Evolutionary conservation across 805 yeast genomes (phyloP).

Genomic region (Nakazawaea laoshanensis): DNA sequence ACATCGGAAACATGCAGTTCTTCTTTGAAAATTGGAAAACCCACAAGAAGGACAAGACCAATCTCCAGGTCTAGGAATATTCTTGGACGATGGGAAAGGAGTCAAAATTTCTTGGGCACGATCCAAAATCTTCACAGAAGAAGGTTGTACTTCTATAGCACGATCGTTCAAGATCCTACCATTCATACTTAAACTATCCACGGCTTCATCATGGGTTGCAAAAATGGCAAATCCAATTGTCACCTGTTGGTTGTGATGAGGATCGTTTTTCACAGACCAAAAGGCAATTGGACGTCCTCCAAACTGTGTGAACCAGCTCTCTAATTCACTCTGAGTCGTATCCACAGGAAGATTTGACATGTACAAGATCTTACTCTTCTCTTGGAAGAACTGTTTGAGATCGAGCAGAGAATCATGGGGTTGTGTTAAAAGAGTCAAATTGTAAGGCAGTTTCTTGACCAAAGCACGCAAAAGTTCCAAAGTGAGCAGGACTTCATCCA

Average conservation of each 20-base stretch:
- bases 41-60: constrained; percentile 99
- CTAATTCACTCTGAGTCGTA: constrained; percentile 85
- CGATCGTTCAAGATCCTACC: constrained; percentile 69
- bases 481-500: constrained; percentile 36
- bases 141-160: constrained; percentile 80
- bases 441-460: constrained; percentile 38
- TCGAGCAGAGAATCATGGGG: constrained; percentile 80
- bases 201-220: constrained; percentile 78
- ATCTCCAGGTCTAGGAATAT: constrained; percentile 92
- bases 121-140: constrained; percentile 69
- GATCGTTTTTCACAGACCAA: constrained; percentile 62
- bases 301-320: constrained; percentile 83
- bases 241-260: constrained; percentile 26
- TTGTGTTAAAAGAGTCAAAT: constrained; percentile 47
- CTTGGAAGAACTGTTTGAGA: constrained; percentile 54
- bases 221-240: constrained; percentile 81
- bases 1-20: constrained; percentile 91
- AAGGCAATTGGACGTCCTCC: constrained; percentile 84
- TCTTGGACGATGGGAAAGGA: constrained; percentile 77
- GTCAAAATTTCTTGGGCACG: constrained; percentile 74
- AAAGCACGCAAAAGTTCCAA: constrained; percentile 37
- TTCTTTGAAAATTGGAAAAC: constrained; percentile 86
- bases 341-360: constrained; percentile 77
- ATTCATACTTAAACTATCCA: constrained; percentile 67
- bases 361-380: constrained; percentile 71